A percentile compares a stretch with the other conserved stretches of the same genome.
phyloP scores from a whole-genome alignment of 2,329 filamentous ascomycete genomes.

The Clarireedia monteithiana region DNA sequence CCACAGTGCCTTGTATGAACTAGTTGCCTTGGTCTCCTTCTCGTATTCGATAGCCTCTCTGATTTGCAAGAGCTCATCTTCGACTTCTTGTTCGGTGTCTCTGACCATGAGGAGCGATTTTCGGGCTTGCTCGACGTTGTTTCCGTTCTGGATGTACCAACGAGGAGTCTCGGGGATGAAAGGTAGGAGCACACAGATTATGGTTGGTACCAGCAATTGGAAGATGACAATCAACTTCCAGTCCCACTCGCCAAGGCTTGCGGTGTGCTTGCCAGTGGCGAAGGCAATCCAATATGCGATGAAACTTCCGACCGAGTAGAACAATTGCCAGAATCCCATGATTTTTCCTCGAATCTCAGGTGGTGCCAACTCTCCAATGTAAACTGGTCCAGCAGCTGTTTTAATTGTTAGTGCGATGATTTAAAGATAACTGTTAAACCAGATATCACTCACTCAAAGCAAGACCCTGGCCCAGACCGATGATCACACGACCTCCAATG shows the following conservation, averaged over 20 bases:
- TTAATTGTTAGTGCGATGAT: not conserved
- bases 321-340: slow-evolving; percentile 65
- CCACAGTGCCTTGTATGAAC: slow-evolving; percentile 59
- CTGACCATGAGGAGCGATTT: slow-evolving; percentile 49
- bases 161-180: slow-evolving; percentile 63
- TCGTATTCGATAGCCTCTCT: slow-evolving; percentile 64
- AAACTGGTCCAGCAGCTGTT: slow-evolving; percentile 46
- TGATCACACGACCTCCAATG: slow-evolving; percentile 59
- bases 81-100: slow-evolving; percentile 50
- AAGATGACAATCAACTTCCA: slow-evolving; percentile 68
- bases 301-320: slow-evolving; percentile 50
- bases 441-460: slow-evolving; percentile 43
- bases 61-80: slow-evolving; percentile 57
- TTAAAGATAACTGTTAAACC: not conserved
- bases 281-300: slow-evolving; percentile 24
- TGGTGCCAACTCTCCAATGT: slow-evolving; percentile 62
- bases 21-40: slow-evolving; percentile 54
- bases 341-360: slow-evolving; percentile 57
- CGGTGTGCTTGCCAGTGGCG: slow-evolving; percentile 17
- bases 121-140: slow-evolving; percentile 40
- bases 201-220: slow-evolving; percentile 59
- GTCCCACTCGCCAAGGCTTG: slow-evolving; percentile 53
- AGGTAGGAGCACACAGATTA: slow-evolving; percentile 53
- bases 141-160: slow-evolving; percentile 55
- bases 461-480: slow-evolving; percentile 63